Evolutionary conservation across 2,329 filamentous ascomycete species (phyloP).

Genomic region (Xylariaceae sp.): DNA sequence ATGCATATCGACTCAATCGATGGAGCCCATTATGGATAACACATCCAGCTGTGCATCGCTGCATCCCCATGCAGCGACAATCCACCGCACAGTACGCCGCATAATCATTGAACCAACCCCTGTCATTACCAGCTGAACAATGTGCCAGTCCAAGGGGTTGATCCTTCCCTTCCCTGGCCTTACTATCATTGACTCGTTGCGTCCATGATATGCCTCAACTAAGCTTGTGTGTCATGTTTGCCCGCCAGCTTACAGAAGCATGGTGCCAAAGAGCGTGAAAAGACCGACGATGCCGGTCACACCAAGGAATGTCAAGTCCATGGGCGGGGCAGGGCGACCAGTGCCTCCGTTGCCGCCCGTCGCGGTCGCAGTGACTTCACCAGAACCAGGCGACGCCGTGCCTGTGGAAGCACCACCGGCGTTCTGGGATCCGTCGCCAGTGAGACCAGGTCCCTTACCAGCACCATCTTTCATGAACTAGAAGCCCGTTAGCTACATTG

Average conservation of each 20-base stretch:
- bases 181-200: constrained; percentile 7
- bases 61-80: background rate
- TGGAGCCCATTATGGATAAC: constrained; percentile 9
- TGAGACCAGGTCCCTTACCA: constrained; percentile 49
- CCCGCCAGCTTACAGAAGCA: constrained; percentile 34
- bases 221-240: background rate
- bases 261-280: constrained; percentile 37
- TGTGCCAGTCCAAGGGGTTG: background rate
- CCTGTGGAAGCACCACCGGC: constrained; percentile 43
- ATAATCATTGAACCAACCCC: constrained; percentile 4
- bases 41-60: constrained; percentile 14
- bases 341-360: constrained; percentile 33
- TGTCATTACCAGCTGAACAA: background rate
- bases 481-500: constrained; percentile 10
- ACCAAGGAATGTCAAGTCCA: constrained; percentile 37
- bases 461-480: constrained; percentile 51
- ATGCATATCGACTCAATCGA: constrained; percentile 15
- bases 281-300: constrained; percentile 34
- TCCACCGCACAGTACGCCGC: background rate
- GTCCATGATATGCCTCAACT: background rate
- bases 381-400: constrained; percentile 37
- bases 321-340: constrained; percentile 30
- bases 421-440: constrained; percentile 50
- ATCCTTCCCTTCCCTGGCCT: background rate
- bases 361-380: constrained; percentile 34